phyloP scores from a whole-genome alignment of 495 filamentous ascomycete genomes.

The Tuber calosporum region DNA sequence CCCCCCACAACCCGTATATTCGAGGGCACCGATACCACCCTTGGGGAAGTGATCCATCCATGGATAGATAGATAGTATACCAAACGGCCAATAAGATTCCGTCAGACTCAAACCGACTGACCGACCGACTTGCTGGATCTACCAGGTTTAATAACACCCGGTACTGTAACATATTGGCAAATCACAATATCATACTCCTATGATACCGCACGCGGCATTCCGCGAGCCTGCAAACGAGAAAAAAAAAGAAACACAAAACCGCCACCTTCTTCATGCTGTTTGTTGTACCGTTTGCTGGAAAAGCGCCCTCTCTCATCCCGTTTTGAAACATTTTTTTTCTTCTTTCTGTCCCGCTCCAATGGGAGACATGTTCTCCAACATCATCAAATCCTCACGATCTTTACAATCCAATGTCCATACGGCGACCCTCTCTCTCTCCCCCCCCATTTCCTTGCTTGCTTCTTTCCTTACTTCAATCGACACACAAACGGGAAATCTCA shows the following conservation, averaged over 20 bases:
- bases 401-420: background rate
- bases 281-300: background rate
- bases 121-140: background rate
- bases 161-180: conserved; percentile 2
- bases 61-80: background rate
- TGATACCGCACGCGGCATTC: background rate
- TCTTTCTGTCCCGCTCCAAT: background rate
- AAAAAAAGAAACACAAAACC: background rate
- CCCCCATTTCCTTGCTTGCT: too few relatives aligned
- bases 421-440: too few relatives aligned
- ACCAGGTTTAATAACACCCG: background rate
- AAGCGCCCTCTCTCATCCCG: background rate
- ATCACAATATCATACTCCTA: background rate
- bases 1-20: background rate
- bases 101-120: background rate
- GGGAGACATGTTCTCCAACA: background rate
- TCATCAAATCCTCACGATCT: background rate
- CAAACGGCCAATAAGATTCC: background rate
- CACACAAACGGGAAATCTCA: background rate
- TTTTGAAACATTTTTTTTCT: background rate
- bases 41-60: background rate
- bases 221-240: background rate
- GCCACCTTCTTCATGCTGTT: background rate
- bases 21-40: background rate
- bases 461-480: background rate